These are phyloP conservation scores for Barnettozyma wickerhamii DNA, from an alignment of 805 yeast species.

Conservation along the genomic window DNA sequence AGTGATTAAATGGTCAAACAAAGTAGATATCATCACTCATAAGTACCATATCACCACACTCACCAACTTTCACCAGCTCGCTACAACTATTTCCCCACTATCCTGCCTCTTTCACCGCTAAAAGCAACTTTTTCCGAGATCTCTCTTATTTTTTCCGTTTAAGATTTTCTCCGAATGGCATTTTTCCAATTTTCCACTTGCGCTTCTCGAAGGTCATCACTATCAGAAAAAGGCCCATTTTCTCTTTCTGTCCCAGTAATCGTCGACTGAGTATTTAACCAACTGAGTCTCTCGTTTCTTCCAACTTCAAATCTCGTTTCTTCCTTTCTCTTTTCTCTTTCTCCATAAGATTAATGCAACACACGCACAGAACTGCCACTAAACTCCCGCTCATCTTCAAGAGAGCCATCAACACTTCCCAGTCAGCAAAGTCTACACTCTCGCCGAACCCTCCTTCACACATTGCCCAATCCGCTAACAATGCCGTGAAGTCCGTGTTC, in stretches of 20 bases:
- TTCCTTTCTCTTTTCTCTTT: not conserved
- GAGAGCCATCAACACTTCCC: constrained; percentile 20
- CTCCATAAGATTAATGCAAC: too few relatives aligned
- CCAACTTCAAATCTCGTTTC: too few relatives aligned
- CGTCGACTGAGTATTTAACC: too few relatives aligned
- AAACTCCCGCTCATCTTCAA: constrained; percentile 3
- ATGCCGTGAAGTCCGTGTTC: not conserved
- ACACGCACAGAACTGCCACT: not conserved
- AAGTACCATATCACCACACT: not conserved
- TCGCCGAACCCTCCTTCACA: constrained; percentile 1
- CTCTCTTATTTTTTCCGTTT: constrained; percentile 5
- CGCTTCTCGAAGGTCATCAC: too few relatives aligned
- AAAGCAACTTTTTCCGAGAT: constrained; percentile 4
- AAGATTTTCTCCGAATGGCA: not conserved
- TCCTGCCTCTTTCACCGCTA: not conserved
- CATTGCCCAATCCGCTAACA: not conserved
- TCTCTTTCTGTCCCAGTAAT: too few relatives aligned
- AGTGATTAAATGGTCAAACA: not conserved
- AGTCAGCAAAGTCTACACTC: constrained; percentile 6
- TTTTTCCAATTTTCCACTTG: not conserved
- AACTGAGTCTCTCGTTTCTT: not conserved
- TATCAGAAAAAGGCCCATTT: too few relatives aligned
- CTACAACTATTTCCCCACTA: not conserved
- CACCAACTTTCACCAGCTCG: not conserved
- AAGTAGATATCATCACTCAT: not conserved